Percentiles rank a stretch among this genome's conserved stretches.
phyloP scores from a whole-genome alignment of 495 filamentous ascomycete species.

The Platismatia glauca region DNA sequence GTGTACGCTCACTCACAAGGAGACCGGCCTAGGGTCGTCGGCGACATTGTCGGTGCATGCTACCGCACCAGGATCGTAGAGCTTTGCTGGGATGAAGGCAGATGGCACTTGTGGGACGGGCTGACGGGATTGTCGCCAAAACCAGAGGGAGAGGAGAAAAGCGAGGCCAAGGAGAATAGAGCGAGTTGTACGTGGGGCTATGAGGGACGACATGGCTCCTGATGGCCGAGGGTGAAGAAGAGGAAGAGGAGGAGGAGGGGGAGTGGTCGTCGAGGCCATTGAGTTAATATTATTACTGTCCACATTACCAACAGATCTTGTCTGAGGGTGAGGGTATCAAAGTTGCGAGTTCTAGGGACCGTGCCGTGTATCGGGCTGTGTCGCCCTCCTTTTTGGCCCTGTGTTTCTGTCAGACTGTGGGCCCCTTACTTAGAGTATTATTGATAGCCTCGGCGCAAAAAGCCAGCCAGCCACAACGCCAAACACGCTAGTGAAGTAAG shows the following conservation, averaged over 20 bases:
- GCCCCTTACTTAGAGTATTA: too few relatives aligned
- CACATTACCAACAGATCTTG: too few relatives aligned
- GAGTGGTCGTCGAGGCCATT: too few relatives aligned
- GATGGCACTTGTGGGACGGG: neutral
- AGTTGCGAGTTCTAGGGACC: too few relatives aligned
- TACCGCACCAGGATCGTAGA: constrained; percentile 14
- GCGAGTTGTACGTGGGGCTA: neutral
- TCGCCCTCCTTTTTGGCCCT: too few relatives aligned
- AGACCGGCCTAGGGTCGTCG: neutral
- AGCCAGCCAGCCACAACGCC: too few relatives aligned
- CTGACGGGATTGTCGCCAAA: constrained; percentile 13
- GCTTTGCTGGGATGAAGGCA: constrained; percentile 10
- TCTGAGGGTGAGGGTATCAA: too few relatives aligned
- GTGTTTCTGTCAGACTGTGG: too few relatives aligned
- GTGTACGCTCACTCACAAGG: neutral
- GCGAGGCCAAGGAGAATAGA: constrained; percentile 2
- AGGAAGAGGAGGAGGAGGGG: neutral
- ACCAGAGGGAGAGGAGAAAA: constrained; percentile 1
- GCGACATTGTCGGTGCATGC: constrained; percentile 8
- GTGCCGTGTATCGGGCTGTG: too few relatives aligned
- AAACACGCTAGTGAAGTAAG: too few relatives aligned
- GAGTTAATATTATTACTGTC: too few relatives aligned
- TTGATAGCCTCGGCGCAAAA: too few relatives aligned
- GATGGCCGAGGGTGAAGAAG: neutral
- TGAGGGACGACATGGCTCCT: neutral